Evolutionary conservation across 371 early-diverging fungal genomes (phyloP), one percentile per base, ranked within the genome.

Genomic region (Zopfochytrium polystomum): DNA sequence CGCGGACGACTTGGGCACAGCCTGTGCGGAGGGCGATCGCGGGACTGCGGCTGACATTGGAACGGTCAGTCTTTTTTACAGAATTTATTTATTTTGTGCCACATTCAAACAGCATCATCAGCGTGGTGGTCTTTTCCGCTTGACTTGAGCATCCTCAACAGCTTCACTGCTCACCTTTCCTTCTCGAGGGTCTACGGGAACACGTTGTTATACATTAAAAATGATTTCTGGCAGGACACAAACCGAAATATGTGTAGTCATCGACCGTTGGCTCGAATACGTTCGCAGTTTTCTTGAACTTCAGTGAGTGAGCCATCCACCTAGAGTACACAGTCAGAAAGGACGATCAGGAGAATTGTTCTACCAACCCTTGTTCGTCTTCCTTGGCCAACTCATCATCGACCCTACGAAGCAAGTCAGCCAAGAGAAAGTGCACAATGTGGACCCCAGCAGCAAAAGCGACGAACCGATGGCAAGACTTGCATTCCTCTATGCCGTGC

Each of bases 231-330:
- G 9, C 20, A 6, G 30, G 20, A 30, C 26, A 42, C 60, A 29
- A 54, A 59, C 62, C 80, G 45, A 75, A 58, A 15, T 72, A 71
- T 2, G 68, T 57, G 53, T 80, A 80, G 48, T 80, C 80, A n/a
- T 80, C 80, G 1, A 77, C 67, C n/a, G 63, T 65, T 4, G 79
- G 76, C 32, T 67, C 73, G 59, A 66, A 79, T 1, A 79, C 79
- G 47, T 79, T 76, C 5, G 76, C 77, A 0, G 62, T 34, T 50
- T 71, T 75, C 43, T 55, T 55, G 58, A 80, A 79, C 33, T 65
- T 57, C 23, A 80, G 62, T 11, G 58, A 64, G 29, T 68, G 65
- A 15, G 64, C 54, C 65, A 74, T 60, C 80, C 80, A 80, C 5
- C 70, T 74, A 5, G 45, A 50, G 20, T n/a, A 43, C 51, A 46